Conservation (phyloP, 2,329 filamentous ascomycete species). For the Beauveria bassiana region DNA sequence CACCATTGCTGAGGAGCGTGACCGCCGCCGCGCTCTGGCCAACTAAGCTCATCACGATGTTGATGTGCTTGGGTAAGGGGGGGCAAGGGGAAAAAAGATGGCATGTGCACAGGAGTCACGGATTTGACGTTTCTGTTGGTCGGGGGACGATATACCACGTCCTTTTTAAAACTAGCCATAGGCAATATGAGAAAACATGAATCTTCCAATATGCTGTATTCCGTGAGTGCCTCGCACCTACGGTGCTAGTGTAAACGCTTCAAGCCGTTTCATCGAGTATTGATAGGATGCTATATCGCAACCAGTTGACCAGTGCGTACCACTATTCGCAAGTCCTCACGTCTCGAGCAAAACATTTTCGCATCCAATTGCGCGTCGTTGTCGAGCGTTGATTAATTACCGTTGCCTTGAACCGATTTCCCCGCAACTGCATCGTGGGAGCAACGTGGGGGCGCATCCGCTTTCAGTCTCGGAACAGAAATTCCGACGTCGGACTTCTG, state of each 20-base stretch:
- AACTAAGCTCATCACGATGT: conserved; percentile 34
- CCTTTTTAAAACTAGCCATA: conserved; percentile 26
- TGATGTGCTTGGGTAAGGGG: conserved; percentile 3
- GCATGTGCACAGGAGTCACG: conserved; percentile 34
- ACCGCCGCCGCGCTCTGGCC: conserved; percentile 76
- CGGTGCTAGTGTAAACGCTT: no score
- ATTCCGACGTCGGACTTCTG: background rate
- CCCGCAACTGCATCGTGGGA: background rate
- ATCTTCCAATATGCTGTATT: conserved; percentile 16
- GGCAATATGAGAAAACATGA: conserved; percentile 30
- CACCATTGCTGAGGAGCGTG: conserved; percentile 96
- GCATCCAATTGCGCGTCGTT: background rate
- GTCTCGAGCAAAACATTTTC: background rate
- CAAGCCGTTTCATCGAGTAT: background rate
- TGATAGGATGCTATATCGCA: background rate
- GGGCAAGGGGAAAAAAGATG: conserved; percentile 22
- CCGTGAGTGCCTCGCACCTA: background rate
- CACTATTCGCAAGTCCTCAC: no score
- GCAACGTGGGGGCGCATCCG: background rate
- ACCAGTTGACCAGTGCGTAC: no score
- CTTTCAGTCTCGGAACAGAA: background rate
- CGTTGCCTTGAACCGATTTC: background rate
- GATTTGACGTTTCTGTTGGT: conserved; percentile 31
- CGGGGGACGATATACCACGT: conserved; percentile 16
- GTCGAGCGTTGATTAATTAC: no score